A percentile compares a stretch with the other conserved stretches of the same genome.
Conservation (phyloP, 2,329 filamentous ascomycete species). For the Herpotrichia juniperi region DNA sequence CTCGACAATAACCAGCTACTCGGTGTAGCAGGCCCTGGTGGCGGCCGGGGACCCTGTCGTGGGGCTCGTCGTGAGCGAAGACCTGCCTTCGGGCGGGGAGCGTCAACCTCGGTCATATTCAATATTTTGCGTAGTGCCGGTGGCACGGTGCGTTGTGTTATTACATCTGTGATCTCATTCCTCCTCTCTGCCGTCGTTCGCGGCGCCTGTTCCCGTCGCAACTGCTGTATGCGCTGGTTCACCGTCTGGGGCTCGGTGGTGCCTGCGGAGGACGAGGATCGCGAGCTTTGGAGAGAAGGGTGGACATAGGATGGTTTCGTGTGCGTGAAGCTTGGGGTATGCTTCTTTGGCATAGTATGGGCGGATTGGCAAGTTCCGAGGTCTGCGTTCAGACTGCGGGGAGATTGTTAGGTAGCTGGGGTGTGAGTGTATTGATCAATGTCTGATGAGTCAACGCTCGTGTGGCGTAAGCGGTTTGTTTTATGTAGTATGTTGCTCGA, state of each 20-base stretch:
- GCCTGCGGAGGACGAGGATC: slow-evolving; percentile 26
- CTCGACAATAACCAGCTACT: slow-evolving; percentile 51
- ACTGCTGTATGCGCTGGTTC: slow-evolving; percentile 55
- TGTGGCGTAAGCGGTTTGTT: not conserved
- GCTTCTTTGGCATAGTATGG: slow-evolving; percentile 56
- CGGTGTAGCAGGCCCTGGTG: slow-evolving; percentile 53
- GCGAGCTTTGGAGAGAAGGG: slow-evolving; percentile 40
- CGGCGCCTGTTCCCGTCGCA: slow-evolving; percentile 51
- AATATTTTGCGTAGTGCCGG: slow-evolving; percentile 52
- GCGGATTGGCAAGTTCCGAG: not conserved
- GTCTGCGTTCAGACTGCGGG: not conserved
- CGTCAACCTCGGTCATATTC: slow-evolving; percentile 52
- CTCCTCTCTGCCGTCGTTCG: slow-evolving; percentile 48
- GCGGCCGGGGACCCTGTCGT: slow-evolving; percentile 37
- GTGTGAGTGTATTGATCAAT: slow-evolving; percentile 3
- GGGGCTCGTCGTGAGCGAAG: slow-evolving; percentile 33
- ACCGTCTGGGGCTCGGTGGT: slow-evolving; percentile 44
- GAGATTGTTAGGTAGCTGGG: not conserved
- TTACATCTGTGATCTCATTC: slow-evolving; percentile 50
- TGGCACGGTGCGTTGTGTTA: slow-evolving; percentile 51
- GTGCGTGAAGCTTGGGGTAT: slow-evolving; percentile 48
- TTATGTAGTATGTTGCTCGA: not conserved
- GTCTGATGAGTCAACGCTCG: slow-evolving; percentile 1
- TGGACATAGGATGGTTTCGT: slow-evolving; percentile 49
- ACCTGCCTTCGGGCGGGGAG: slow-evolving; percentile 52